These are phyloP conservation scores for Aspergillus fumigatus DNA, from an alignment of 2,329 filamentous ascomycete species.

Conservation along the genomic window DNA sequence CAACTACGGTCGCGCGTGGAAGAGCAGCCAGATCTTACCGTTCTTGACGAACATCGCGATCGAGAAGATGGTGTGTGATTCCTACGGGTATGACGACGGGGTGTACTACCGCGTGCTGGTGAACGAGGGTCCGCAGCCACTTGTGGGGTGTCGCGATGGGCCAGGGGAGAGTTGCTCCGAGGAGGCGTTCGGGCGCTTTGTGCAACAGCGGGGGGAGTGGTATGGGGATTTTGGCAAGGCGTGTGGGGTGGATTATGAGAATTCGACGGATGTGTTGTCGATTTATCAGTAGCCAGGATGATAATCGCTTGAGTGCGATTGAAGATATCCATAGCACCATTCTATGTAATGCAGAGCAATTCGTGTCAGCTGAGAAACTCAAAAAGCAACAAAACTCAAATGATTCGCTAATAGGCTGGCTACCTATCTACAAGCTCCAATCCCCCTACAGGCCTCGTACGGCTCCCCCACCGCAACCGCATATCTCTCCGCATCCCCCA, in stretches of 20 bases:
- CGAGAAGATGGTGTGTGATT: slow-evolving; percentile 61
- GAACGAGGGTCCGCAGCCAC: slow-evolving; percentile 47
- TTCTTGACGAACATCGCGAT: slow-evolving; percentile 64
- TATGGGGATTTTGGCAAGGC: slow-evolving; percentile 6
- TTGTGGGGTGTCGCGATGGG: slow-evolving; percentile 47
- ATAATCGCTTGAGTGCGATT: background rate
- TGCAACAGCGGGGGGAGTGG: slow-evolving; percentile 38
- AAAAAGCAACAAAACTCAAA: no score
- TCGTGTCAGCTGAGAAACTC: no score
- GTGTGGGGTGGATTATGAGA: slow-evolving; percentile 3
- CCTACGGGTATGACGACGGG: slow-evolving; percentile 51
- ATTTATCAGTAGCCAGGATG: background rate
- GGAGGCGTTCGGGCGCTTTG: slow-evolving; percentile 40
- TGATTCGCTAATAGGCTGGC: no score
- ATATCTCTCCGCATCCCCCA: background rate
- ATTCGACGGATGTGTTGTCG: background rate
- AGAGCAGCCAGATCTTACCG: slow-evolving; percentile 58
- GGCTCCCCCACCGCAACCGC: background rate
- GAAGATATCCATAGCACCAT: no score
- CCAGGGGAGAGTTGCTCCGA: slow-evolving; percentile 49
- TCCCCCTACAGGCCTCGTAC: background rate
- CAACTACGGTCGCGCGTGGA: slow-evolving; percentile 62
- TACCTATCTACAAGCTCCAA: background rate
- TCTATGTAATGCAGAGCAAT: no score
- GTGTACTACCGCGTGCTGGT: slow-evolving; percentile 51